Conservation (phyloP, 768 basidiomycete genomes). For the Mycena maculata region DNA sequence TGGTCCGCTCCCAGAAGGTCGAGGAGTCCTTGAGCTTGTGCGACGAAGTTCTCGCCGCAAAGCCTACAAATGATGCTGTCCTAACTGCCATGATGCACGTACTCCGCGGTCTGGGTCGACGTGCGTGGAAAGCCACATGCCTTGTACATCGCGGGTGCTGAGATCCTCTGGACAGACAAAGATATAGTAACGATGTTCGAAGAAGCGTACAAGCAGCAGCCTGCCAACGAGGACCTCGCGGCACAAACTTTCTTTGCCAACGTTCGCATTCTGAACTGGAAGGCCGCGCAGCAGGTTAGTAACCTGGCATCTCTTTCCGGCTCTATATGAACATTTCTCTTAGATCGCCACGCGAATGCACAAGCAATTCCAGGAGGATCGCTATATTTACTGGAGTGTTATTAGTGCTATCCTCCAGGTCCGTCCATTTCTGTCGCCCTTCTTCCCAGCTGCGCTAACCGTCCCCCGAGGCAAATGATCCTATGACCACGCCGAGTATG, state of each 20-base stretch:
- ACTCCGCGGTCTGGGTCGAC: slow-evolving; percentile 80
- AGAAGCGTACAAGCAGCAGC: slow-evolving; percentile 85
- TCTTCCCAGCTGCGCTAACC: neutral
- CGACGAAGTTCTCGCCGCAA: slow-evolving; percentile 81
- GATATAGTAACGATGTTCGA: slow-evolving; percentile 90
- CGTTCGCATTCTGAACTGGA: slow-evolving; percentile 84
- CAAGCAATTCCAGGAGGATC: slow-evolving; percentile 85
- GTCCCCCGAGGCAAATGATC: slow-evolving; percentile 72
- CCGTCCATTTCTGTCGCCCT: slow-evolving; percentile 11
- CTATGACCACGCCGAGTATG: slow-evolving; percentile 69
- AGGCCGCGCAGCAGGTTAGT: slow-evolving; percentile 82
- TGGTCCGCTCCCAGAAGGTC: slow-evolving; percentile 86
- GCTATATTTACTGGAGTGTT: slow-evolving; percentile 86
- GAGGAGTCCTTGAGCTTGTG: slow-evolving; percentile 84
- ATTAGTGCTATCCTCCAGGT: slow-evolving; percentile 87
- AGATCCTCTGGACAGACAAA: slow-evolving; percentile 56
- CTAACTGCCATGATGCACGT: slow-evolving; percentile 88
- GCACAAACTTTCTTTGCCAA: slow-evolving; percentile 89
- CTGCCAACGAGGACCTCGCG: slow-evolving; percentile 84
- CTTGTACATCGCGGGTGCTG: slow-evolving; percentile 12
- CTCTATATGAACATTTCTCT: slow-evolving; percentile 14
- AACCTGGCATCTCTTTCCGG: slow-evolving; percentile 7
- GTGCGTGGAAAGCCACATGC: slow-evolving; percentile 45
- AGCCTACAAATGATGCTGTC: slow-evolving; percentile 78
- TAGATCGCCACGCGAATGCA: slow-evolving; percentile 85